phyloP scores from a whole-genome alignment of 2,329 filamentous ascomycete species.

The Pleurostoma richardsiae region DNA sequence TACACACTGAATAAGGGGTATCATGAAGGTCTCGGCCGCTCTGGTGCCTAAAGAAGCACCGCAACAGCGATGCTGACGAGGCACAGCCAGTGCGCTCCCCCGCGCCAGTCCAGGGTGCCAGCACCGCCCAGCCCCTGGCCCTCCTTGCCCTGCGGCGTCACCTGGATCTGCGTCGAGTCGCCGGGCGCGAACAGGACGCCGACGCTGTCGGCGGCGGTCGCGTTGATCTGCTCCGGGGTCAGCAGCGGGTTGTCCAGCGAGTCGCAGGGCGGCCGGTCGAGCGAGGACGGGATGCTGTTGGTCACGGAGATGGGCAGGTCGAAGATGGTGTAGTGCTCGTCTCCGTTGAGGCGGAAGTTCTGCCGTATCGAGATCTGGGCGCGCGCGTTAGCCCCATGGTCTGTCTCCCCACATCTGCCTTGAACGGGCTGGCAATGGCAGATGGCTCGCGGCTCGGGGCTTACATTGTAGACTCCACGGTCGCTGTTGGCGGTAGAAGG shows the following conservation, averaged over 20 bases:
- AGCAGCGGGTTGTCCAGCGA: constrained; percentile 46
- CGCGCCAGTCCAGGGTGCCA: constrained; percentile 24
- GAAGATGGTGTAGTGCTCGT: constrained; percentile 64
- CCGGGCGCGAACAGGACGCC: constrained; percentile 47
- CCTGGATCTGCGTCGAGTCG: constrained; percentile 40
- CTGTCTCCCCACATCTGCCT: no score
- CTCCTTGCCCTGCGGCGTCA: constrained; percentile 11
- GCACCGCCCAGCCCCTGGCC: constrained; percentile 21
- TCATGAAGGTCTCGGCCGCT: no score
- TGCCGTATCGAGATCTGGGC: constrained; percentile 64
- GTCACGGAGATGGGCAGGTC: constrained; percentile 65
- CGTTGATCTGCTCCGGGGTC: constrained; percentile 37
- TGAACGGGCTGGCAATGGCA: no score
- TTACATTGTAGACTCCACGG: constrained; percentile 59
- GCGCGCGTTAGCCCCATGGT: no score
- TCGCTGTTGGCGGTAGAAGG: constrained; percentile 38
- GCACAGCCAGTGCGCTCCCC: constrained; percentile 24
- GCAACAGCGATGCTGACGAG: constrained; percentile 22
- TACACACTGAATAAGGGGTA: no score
- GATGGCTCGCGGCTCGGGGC: constrained; percentile 7
- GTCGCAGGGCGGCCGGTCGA: constrained; percentile 42
- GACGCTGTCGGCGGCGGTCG: constrained; percentile 33
- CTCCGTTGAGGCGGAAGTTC: constrained; percentile 60
- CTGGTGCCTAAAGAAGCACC: constrained; percentile 16
- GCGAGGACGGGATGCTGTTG: constrained; percentile 49